These are phyloP conservation scores for Pseudogymnoascus sp. DNA, from an alignment of 2,329 filamentous ascomycete species.

Conservation along the genomic window DNA sequence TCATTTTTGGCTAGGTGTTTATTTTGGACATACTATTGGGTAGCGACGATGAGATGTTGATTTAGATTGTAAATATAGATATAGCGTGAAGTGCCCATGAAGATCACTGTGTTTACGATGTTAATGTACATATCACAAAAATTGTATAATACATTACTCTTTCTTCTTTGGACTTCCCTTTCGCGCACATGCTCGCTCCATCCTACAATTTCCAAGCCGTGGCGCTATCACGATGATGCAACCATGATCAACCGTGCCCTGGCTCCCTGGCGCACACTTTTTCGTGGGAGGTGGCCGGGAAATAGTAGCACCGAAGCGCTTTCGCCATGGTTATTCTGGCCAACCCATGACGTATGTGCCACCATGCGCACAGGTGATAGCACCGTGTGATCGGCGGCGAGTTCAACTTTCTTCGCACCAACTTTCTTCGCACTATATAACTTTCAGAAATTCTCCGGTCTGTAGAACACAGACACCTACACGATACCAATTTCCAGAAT, in stretches of 20 bases:
- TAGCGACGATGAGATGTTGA: neutral
- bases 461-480: neutral
- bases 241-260: no score
- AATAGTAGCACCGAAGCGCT: neutral
- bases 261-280: neutral
- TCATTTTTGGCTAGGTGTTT: neutral
- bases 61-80: slow-evolving; percentile 1
- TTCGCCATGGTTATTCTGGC: neutral
- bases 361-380: neutral
- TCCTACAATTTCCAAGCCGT: neutral
- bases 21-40: neutral
- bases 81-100: neutral
- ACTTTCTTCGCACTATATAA: slow-evolving; percentile 5
- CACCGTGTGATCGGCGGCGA: neutral
- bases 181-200: neutral
- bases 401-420: neutral
- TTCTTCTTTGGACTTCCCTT: neutral
- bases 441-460: neutral
- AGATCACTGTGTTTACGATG: neutral
- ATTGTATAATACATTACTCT: neutral
- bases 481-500: neutral
- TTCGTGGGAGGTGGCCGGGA: neutral
- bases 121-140: neutral
- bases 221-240: neutral
- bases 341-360: neutral